Evolutionary conservation across 495 filamentous ascomycete genomes (phyloP).

Genomic region (Daldinia bambusicola): DNA sequence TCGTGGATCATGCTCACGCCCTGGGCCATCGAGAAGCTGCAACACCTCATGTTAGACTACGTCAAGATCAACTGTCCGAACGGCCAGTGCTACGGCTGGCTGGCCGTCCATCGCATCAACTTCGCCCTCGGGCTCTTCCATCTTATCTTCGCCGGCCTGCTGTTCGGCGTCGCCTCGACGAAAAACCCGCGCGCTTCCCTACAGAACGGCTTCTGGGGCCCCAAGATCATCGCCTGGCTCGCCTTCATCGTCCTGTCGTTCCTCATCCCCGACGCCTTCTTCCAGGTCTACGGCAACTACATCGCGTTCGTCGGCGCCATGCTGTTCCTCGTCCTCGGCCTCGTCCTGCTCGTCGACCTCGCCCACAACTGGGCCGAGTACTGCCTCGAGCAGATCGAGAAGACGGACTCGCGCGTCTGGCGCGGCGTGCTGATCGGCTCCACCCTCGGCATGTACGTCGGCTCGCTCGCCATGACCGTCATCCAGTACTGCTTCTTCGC

Average conservation of each 20-base stretch:
- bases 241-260: conserved; percentile 88
- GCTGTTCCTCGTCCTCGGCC: conserved; percentile 90
- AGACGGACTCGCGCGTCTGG: conserved; percentile 85
- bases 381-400: conserved; percentile 92
- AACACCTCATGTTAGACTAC: conserved; percentile 91
- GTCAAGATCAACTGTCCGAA: conserved; percentile 91
- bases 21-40: conserved; percentile 95
- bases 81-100: conserved; percentile 92
- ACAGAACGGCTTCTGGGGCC: conserved; percentile 95
- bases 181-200: conserved; percentile 86
- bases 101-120: conserved; percentile 96
- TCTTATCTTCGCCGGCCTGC: conserved; percentile 79
- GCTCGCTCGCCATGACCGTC: conserved; percentile 90
- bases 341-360: conserved; percentile 93
- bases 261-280: conserved; percentile 94
- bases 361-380: conserved; percentile 98
- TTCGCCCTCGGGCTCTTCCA: conserved; percentile 97
- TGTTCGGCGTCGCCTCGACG: conserved; percentile 88
- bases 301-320: conserved; percentile 88
- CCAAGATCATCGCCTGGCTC: conserved; percentile 79
- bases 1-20: conserved; percentile 99
- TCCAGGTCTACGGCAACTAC: conserved; percentile 95
- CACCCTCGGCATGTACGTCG: conserved; percentile 92
- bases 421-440: conserved; percentile 87
- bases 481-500: conserved; percentile 99